A percentile compares a stretch with the other conserved stretches of the same genome.
phyloP scores from a whole-genome alignment of 2,329 filamentous ascomycete genomes.

The Pyrenophora tritici-repentis region DNA sequence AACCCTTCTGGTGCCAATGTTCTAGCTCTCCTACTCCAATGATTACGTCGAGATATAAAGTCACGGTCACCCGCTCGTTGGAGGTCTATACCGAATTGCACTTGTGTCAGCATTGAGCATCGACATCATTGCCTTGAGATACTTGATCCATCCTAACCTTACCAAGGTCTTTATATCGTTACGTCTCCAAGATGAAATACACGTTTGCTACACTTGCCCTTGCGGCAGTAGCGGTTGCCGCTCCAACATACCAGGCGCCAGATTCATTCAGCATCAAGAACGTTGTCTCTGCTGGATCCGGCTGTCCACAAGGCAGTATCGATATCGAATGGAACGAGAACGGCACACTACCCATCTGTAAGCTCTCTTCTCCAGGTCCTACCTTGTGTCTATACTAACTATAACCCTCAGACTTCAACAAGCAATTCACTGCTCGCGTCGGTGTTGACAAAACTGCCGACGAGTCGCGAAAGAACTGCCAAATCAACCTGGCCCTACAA shows the following conservation, averaged over 20 bases:
- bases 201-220: conserved; percentile 30
- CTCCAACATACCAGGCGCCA: conserved; percentile 25
- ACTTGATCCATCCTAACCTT: background rate
- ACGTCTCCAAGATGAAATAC: conserved; percentile 31
- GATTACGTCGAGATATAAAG: conserved; percentile 35
- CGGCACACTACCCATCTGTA: conserved; percentile 40
- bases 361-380: conserved; percentile 1
- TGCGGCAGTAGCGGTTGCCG: conserved; percentile 28
- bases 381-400: conserved; percentile 1
- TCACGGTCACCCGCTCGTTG: conserved; percentile 23
- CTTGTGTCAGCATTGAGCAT: background rate
- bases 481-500: conserved; percentile 42
- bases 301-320: conserved; percentile 45
- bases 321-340: conserved; percentile 40
- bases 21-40: conserved; percentile 31
- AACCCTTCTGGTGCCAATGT: conserved; percentile 14
- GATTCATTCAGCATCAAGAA: conserved; percentile 40
- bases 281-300: conserved; percentile 40
- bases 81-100: background rate
- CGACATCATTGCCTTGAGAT: background rate
- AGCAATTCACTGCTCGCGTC: conserved; percentile 40
- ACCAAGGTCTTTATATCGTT: background rate
- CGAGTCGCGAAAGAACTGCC: conserved; percentile 47
- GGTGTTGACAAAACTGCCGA: conserved; percentile 28
- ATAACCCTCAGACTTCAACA: conserved; percentile 32